phyloP scores from a whole-genome alignment of 2,329 filamentous ascomycete genomes.

The Ceratocystis harringtonii region DNA sequence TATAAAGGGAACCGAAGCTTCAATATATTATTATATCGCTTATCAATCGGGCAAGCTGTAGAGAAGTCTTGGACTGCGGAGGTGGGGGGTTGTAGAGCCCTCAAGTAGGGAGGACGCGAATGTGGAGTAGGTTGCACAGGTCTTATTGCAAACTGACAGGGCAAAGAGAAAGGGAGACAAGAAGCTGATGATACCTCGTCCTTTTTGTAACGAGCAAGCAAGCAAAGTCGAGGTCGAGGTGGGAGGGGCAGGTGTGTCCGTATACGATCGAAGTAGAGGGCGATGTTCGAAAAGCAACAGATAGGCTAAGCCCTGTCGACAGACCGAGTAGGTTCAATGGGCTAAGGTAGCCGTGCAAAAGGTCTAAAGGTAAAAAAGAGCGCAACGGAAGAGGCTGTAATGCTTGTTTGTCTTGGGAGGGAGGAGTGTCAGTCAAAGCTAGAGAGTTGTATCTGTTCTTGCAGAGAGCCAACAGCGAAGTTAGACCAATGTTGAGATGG shows the following conservation, averaged over 20 bases:
- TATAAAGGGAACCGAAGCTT: background rate
- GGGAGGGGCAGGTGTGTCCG: background rate
- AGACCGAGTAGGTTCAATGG: background rate
- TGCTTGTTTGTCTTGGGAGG: background rate
- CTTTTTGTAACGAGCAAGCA: background rate
- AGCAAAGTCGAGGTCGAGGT: background rate
- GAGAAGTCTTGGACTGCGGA: background rate
- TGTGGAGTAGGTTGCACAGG: constrained; percentile 1
- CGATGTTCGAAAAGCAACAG: background rate
- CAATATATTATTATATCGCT: background rate
- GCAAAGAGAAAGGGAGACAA: background rate
- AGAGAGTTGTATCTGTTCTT: background rate
- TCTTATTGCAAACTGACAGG: background rate
- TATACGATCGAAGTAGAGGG: background rate
- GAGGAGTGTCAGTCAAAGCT: background rate
- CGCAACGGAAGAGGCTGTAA: background rate
- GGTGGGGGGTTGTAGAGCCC: background rate
- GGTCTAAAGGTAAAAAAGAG: background rate
- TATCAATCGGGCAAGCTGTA: background rate
- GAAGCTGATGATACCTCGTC: background rate
- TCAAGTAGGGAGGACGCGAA: background rate
- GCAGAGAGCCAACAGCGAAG: background rate
- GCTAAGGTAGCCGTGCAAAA: background rate
- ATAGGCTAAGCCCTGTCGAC: background rate
- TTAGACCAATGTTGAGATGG: constrained; percentile 4